Percentiles rank a stretch among this genome's conserved stretches.
phyloP scores from a whole-genome alignment of 2,329 filamentous ascomycete genomes.

The Onygena corvina region DNA sequence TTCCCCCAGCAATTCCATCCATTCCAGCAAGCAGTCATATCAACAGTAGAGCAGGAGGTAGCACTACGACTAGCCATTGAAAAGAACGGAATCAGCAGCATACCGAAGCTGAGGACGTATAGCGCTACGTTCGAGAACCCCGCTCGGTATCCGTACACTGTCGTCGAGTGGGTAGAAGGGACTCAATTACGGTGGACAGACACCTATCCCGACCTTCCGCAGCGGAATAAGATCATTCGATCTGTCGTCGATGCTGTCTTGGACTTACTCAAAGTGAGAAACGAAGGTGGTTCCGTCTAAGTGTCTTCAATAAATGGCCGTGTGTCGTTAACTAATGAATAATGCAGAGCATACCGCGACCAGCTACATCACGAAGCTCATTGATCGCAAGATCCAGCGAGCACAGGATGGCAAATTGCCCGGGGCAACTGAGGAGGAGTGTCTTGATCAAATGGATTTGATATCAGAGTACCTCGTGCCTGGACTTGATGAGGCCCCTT shows the following conservation, averaged over 20 bases:
- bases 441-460: not conserved
- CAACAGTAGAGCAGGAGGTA: not conserved
- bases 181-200: not conserved
- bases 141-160: not conserved
- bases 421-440: not conserved
- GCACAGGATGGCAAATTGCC: not conserved
- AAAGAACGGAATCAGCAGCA: not conserved
- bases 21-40: not conserved
- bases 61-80: not conserved
- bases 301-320: not conserved
- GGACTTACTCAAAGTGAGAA: not conserved
- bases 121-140: not conserved
- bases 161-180: not conserved
- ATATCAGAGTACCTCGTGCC: not conserved
- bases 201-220: not conserved
- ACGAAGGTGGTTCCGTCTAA: not conserved
- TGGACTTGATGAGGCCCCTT: not conserved
- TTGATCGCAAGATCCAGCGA: not conserved
- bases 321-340: not conserved
- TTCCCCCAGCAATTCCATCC: not conserved
- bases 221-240: not conserved
- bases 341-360: not conserved
- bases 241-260: not conserved
- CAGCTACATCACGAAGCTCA: not conserved
- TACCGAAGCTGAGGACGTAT: not conserved